Evolutionary conservation across 257 asterid genomes (phyloP), one percentile per base, ranked within the genome.

Genomic region (Nicotiana obtusifolia): DNA sequence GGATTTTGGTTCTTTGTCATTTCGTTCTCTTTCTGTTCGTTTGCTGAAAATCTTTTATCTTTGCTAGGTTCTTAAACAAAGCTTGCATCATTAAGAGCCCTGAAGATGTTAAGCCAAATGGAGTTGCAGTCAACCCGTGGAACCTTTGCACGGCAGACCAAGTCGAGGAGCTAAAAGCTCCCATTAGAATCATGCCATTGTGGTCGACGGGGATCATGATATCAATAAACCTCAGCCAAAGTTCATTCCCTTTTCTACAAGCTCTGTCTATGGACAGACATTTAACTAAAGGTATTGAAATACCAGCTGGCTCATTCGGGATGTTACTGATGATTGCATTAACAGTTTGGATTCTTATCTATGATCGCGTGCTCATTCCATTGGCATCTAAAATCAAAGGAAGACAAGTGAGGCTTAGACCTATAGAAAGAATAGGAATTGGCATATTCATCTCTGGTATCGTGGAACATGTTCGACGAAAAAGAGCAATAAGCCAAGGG

Each of bases 151-250:
- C 71, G 4, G 28, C 82, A 44, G 82, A 84, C 13, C 87, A 86
- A 30, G 77, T 86, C 3, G 89, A 86, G 62, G 89, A 86, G 82
- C 85, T 82, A 17, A 86, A 86, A 84, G 82, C 85, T 6, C 57
- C 82, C 7, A 1, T 86, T 5, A 83, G 77, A 79, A 80, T 83
- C 22, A 49, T 84, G 10, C 89, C 89, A 2, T 57, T 86, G 10
- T 86, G 89, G 89, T 56, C 73, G 11, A 41, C 47, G 11, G 47
- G 47, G 47, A 41, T 8, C 47, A 41, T 41, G 47, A 41, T 41
- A 41, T 26, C 77, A 81, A 14, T 71, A n/a, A 71, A 71, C 26
- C 17, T 71, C 16, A 41, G 57, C 78, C 78, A 71, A 41, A 54
- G 78, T 41, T 37, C 78, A 4, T 71, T 71, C 30, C 28, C 49